A percentile compares a stretch with the other conserved stretches of the same genome.
phyloP scores from a whole-genome alignment of 192 early-diverging fungal genomes.

The Allomyces macrogynus region DNA sequence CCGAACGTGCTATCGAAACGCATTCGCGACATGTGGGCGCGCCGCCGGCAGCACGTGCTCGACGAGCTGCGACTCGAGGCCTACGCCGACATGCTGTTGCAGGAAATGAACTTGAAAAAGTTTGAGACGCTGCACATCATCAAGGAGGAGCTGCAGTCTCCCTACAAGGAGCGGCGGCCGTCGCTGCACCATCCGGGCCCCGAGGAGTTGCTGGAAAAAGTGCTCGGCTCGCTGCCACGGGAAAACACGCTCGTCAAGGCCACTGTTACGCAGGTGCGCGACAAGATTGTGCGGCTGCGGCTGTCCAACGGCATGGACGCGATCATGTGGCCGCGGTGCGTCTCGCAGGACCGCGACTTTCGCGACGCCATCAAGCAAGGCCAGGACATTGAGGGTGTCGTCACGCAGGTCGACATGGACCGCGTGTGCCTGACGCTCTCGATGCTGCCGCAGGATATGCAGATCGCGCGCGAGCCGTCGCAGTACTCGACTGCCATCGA shows the following conservation, averaged over 20 bases:
- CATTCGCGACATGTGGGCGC: conserved; percentile 57
- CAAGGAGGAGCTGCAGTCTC: conserved; percentile 71
- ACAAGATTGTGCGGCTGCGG: conserved; percentile 50
- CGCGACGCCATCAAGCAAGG: conserved; percentile 42
- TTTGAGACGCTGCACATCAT: conserved; percentile 62
- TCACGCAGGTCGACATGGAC: conserved; percentile 61
- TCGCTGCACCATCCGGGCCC: conserved; percentile 29
- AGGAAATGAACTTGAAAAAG: conserved; percentile 55
- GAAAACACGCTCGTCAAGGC: conserved; percentile 47
- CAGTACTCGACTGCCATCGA: conserved; percentile 27
- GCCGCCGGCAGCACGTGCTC: conserved; percentile 46
- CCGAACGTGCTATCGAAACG: conserved; percentile 24
- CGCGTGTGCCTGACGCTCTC: conserved; percentile 56
- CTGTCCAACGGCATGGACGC: conserved; percentile 69
- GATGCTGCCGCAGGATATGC: conserved; percentile 35
- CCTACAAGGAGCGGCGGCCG: conserved; percentile 53
- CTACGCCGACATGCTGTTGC: conserved; percentile 66
- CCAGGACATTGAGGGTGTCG: conserved; percentile 48
- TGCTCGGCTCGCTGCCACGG: conserved; percentile 74
- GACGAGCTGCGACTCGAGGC: conserved; percentile 74
- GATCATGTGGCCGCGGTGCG: conserved; percentile 41
- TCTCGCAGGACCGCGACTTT: conserved; percentile 29
- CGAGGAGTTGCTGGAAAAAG: conserved; percentile 23
- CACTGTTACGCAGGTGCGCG: conserved; percentile 45
- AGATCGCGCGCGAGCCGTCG: conserved; percentile 15